These are phyloP conservation scores for Phytophthora pseudosyringae DNA, from an alignment of 352 stramenopile genomes.

Conservation along the genomic window DNA sequence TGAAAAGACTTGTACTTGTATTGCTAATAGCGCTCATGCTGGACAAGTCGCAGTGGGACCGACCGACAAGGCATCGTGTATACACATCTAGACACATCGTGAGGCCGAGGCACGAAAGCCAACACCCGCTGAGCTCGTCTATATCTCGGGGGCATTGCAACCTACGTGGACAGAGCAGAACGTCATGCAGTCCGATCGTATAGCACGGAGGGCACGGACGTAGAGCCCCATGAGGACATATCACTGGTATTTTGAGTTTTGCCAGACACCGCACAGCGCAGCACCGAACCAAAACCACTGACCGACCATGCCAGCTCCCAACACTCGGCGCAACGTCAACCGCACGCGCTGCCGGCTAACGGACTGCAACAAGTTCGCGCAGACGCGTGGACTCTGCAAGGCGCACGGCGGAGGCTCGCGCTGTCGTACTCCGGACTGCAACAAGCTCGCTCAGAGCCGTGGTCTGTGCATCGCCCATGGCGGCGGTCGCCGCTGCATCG, in stretches of 20 bases:
- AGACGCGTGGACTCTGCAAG: conserved; percentile 82
- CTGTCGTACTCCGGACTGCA: conserved; percentile 74
- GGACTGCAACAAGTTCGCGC: conserved; percentile 80
- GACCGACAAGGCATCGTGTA: conserved; percentile 14
- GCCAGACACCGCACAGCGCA: conserved; percentile 15
- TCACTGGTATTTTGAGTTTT: conserved; percentile 31
- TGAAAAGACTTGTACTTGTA: conserved; percentile 3
- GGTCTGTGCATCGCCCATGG: conserved; percentile 80
- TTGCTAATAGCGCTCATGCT: no score
- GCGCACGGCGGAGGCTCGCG: conserved; percentile 82
- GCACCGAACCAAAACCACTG: not conserved
- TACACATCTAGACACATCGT: conserved; percentile 6
- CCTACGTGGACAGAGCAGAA: conserved; percentile 27
- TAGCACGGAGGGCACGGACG: conserved; percentile 13
- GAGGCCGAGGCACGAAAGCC: not conserved
- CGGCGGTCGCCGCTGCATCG: conserved; percentile 68
- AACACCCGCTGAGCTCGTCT: conserved; percentile 23
- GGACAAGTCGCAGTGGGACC: not conserved
- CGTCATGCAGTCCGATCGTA: conserved; percentile 31
- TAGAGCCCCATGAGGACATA: not conserved
- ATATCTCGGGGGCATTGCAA: conserved; percentile 34
- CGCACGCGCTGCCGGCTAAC: conserved; percentile 69
- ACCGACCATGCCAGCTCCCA: conserved; percentile 32
- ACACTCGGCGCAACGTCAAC: conserved; percentile 54
- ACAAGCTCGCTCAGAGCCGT: conserved; percentile 79